A percentile compares a stretch with the other conserved stretches of the same genome.
Evolutionary conservation across 805 yeast genomes (phyloP).

Genomic region (Tetrapisispora nanseiensis): DNA sequence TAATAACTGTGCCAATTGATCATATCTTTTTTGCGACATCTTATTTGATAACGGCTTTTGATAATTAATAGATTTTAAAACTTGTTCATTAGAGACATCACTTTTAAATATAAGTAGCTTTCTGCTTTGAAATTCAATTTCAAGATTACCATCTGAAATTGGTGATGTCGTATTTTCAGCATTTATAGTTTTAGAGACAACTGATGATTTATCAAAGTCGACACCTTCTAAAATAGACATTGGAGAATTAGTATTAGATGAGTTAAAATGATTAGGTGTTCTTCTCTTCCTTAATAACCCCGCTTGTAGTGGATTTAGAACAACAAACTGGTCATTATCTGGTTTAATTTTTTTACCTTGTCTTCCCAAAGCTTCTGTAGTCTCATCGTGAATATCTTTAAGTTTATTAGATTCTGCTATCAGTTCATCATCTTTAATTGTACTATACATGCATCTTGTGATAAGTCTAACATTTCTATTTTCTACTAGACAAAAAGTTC

Average conservation of each 20-base stretch:
- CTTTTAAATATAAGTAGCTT: conserved; percentile 18
- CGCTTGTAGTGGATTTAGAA: conserved; percentile 21
- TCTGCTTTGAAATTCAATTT: conserved; percentile 16
- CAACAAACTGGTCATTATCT: conserved; percentile 19
- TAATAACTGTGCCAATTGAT: conserved; percentile 13
- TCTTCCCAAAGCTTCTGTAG: neutral
- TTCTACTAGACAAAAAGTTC: neutral
- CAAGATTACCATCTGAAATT: conserved; percentile 6
- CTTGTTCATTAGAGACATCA: conserved; percentile 18
- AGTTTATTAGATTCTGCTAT: neutral
- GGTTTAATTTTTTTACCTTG: conserved; percentile 26
- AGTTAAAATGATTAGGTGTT: conserved; percentile 10
- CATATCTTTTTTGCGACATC: conserved; percentile 16
- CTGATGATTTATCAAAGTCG: conserved; percentile 8
- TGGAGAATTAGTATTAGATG: conserved; percentile 4
- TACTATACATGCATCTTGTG: neutral
- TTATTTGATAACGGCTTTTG: conserved; percentile 15
- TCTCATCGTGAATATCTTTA: neutral
- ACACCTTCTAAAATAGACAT: conserved; percentile 25
- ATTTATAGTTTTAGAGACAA: neutral
- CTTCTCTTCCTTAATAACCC: conserved; percentile 13
- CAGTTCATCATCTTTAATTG: neutral
- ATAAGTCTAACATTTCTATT: neutral
- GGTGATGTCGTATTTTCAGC: neutral
- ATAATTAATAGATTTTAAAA: conserved; percentile 21